Evolutionary conservation across 352 stramenopile species (phyloP).

Genomic region (Pythium inflatum): DNA sequence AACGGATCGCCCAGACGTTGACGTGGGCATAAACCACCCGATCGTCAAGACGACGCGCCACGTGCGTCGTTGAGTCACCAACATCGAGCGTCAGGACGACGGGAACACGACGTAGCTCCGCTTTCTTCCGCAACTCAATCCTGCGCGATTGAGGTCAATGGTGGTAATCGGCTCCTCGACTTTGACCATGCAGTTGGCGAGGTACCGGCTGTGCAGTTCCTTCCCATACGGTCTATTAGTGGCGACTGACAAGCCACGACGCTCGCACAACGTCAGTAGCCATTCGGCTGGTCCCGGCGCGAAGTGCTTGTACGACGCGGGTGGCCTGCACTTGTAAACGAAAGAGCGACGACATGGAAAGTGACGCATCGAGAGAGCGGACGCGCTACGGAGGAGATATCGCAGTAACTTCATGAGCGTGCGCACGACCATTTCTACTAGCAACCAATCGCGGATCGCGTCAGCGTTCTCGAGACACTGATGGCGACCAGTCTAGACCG

Average conservation of each 20-base stretch:
- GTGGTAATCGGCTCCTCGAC: conserved; percentile 77
- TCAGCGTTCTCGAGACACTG: conserved; percentile 60
- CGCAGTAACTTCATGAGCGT: conserved; percentile 89
- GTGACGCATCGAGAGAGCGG: conserved; percentile 81
- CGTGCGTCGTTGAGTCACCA: conserved; percentile 31
- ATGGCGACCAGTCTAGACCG: conserved; percentile 63
- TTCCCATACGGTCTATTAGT: conserved; percentile 72
- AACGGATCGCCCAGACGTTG: conserved; percentile 80
- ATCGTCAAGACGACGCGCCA: conserved; percentile 69
- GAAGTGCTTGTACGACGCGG: conserved; percentile 65
- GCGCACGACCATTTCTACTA: conserved; percentile 88
- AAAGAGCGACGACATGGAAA: conserved; percentile 90
- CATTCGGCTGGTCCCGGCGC: too few species aligned
- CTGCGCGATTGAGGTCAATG: conserved; percentile 75
- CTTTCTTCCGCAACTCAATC: conserved; percentile 60
- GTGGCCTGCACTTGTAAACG: too few species aligned
- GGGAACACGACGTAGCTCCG: conserved; percentile 62
- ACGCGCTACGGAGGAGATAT: conserved; percentile 60
- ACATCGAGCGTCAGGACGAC: conserved; percentile 54
- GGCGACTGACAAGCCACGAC: conserved; percentile 67
- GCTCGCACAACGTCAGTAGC: conserved; percentile 82
- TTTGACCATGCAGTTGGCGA: conserved; percentile 73
- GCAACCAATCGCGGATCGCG: conserved; percentile 61
- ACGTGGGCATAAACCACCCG: conserved; percentile 75
- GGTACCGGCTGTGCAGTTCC: conserved; percentile 56